Evolutionary conservation across 169 alveolate species (phyloP).

Genomic region (Plasmodium gaboni): DNA sequence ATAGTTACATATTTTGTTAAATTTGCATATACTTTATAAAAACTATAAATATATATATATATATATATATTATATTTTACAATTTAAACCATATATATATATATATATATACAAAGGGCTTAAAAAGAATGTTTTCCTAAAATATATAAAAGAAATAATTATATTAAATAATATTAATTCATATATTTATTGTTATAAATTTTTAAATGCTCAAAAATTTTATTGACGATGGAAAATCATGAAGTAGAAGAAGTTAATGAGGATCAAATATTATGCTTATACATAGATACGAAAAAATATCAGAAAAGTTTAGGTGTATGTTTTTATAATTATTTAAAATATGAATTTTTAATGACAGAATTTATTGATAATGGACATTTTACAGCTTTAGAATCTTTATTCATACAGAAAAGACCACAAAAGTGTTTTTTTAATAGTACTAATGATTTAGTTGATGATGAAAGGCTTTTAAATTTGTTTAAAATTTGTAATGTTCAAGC

Average conservation of each 20-base stretch:
- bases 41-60: too few relatives aligned
- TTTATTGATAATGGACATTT: constrained; percentile 74
- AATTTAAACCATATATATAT: too few relatives aligned
- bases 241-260: constrained; percentile 38
- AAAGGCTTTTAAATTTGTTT: constrained; percentile 63
- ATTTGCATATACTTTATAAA: too few relatives aligned
- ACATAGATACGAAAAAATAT: constrained; percentile 67
- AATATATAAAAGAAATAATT: too few relatives aligned
- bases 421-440: constrained; percentile 71
- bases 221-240: constrained; percentile 35
- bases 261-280: constrained; percentile 51
- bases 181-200: too few relatives aligned
- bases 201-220: too few relatives aligned
- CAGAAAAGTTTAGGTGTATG: constrained; percentile 74
- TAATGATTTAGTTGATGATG: constrained; percentile 75
- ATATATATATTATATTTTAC: too few relatives aligned
- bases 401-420: constrained; percentile 68
- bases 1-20: too few relatives aligned
- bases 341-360: constrained; percentile 74
- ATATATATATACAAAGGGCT: too few relatives aligned
- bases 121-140: too few relatives aligned
- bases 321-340: constrained; percentile 66
- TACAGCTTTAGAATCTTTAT: constrained; percentile 70
- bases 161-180: too few relatives aligned
- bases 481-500: constrained; percentile 60